Base-by-base conservation (phyloP, 2,329 filamentous ascomycete genomes). In the Podosphaera leucotricha region DNA sequence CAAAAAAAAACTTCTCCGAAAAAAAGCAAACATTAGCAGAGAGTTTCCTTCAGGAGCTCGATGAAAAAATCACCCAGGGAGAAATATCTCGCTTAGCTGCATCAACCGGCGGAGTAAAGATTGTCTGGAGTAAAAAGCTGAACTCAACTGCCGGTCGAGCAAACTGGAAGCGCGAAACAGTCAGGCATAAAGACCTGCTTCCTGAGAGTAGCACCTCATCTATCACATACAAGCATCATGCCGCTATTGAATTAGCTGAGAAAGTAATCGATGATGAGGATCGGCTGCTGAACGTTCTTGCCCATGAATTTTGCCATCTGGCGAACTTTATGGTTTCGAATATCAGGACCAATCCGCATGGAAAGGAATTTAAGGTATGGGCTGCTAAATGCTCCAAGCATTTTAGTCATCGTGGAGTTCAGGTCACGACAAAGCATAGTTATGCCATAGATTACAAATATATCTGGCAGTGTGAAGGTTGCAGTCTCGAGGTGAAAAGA, bases 381-480 rank as follows among this genome's bases (percentile, higher is more conserved):
- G 77, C 66, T 3, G 54, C 58, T 43, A 71, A 65, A 59, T 72
- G 64, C 60, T 71, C 63, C 1, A 52, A 50, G 2, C 66, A 65
- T 0, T 81, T 86, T 51, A 67, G 64, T 2, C 57, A 69, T 40
- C 66, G 72, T 2, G 77, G 73, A 3, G 70, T 94, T 38, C 63
- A 77, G 28, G 83, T 95, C 18, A 93, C 85, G 1, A 94, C 86
- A 0, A 92, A 82, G 56, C 87, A 98, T 60, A 71, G 66, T 26
- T 98, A 94, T 59, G 71, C 77, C 42, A 95, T 95, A 54, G 79
- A 86, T 52, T 93, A 83, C 64, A 92, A 87, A 63, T 98, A 87
- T 57, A 63, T 86, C 18, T 95, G 90, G 87, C 65, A 70, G 37
- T 95, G 87, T 57, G 62, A 52, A 16, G 62, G 56, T 2, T 95